Evolutionary conservation across 768 basidiomycete genomes (phyloP), one percentile per base, ranked within the genome.

Genomic region (Russula lepida): DNA sequence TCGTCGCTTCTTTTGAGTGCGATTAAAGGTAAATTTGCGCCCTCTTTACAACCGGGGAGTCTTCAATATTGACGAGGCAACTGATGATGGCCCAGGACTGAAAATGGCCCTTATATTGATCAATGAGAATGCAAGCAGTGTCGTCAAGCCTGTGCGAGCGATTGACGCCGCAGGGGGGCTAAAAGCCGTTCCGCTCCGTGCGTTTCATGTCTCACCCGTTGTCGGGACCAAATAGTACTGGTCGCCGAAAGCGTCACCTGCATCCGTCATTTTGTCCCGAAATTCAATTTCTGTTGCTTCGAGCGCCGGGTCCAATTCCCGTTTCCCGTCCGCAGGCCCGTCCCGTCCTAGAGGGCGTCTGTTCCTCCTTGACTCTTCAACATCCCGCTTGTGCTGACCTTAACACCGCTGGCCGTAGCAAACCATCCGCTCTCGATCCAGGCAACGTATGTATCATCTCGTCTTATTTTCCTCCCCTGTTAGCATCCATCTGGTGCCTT

Each of bases 161-260:
- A 44, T 47, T 25, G 23, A 17, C 23, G 46, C 46, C 46, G 43
- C 43, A 43, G n/a, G 41, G n/a, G 41, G 41, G 37, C 51, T 47
- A 63, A 54, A 58, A 12, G 51, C 61, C 62, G 62, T 53, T 58
- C 62, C 56, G 62, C 30, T 63, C 62, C 56, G 56, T 54, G 43
- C 57, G 62, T 58, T 63, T 63, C 62, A 63, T 13, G 43, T 37
- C 17, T 37, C 23, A 37, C 35, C 37, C 54, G 37, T 50, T 12
- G 30, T 27, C 62, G 62, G 62, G 44, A 63, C 62, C 52, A 63
- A 63, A 63, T 63, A 63, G 62, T 63, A 63, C 62, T 63, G 62
- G 62, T 63, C 62, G 62, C 62, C 62, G 62, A 63, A 44, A 32
- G 33, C 54, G 52, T 62, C 61, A 53, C 44, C 55, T 62, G 23